phyloP scores from a whole-genome alignment of 805 yeast species.

The Ogataea dorogensis region DNA sequence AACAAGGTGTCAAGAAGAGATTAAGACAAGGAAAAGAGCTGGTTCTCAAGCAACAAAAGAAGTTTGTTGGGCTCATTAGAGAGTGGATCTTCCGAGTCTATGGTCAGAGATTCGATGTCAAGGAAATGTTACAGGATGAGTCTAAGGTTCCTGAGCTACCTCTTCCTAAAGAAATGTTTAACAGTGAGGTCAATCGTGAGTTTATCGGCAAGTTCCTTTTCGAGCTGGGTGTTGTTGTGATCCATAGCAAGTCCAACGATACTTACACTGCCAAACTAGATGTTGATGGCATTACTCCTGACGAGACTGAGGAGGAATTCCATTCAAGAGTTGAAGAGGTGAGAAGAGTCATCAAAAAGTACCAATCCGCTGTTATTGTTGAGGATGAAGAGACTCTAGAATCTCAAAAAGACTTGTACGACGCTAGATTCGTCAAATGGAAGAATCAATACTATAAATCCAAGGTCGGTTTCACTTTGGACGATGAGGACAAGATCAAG shows the following conservation, averaged over 20 bases:
- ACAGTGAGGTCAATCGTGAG: slow-evolving; percentile 47
- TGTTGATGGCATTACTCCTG: slow-evolving; percentile 68
- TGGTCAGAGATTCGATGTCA: slow-evolving; percentile 34
- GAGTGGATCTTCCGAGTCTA: slow-evolving; percentile 45
- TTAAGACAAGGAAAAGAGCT: slow-evolving; percentile 63
- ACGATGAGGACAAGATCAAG: slow-evolving; percentile 57
- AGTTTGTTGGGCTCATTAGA: slow-evolving; percentile 56
- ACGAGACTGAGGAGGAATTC: slow-evolving; percentile 66
- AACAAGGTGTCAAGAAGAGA: slow-evolving; percentile 69
- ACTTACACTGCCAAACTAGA: slow-evolving; percentile 62
- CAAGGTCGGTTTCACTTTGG: slow-evolving; percentile 69
- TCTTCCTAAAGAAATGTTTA: slow-evolving; percentile 48
- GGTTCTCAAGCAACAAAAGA: slow-evolving; percentile 70
- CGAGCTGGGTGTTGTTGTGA: slow-evolving; percentile 63
- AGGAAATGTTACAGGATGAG: slow-evolving; percentile 34
- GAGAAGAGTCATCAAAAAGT: slow-evolving; percentile 57
- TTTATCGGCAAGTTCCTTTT: slow-evolving; percentile 63
- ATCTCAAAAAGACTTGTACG: slow-evolving; percentile 62
- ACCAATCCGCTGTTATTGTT: slow-evolving; percentile 61
- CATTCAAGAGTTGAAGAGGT: slow-evolving; percentile 49
- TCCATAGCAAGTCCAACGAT: slow-evolving; percentile 58
- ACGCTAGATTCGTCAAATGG: slow-evolving; percentile 75
- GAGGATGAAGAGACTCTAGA: slow-evolving; percentile 55
- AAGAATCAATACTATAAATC: slow-evolving; percentile 79
- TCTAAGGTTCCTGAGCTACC: slow-evolving; percentile 43